Conservation (phyloP, 2,329 filamentous ascomycete genomes). For the Cryphonectria parasitica region DNA sequence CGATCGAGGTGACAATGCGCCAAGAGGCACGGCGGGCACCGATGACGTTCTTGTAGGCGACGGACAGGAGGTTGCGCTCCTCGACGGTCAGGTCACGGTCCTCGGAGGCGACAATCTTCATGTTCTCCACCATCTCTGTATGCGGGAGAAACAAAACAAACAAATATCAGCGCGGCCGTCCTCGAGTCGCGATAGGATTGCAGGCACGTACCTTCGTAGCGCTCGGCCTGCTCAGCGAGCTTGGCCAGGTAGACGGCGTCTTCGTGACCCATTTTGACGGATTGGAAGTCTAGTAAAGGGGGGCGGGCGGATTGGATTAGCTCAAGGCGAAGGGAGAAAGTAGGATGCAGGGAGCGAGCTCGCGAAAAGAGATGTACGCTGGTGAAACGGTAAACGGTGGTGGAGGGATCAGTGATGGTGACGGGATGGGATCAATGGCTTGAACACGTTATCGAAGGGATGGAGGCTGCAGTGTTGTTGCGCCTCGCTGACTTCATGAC, state of each 20-base stretch:
- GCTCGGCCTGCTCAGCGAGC: constrained; percentile 99
- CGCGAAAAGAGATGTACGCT: constrained; percentile 18
- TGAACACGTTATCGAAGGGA: constrained; percentile 30
- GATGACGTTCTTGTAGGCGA: constrained; percentile 99
- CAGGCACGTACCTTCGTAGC: constrained; percentile 85
- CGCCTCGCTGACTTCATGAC: constrained; percentile 38
- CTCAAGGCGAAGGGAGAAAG: constrained; percentile 24
- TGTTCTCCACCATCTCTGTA: constrained; percentile 99
- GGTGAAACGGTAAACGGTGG: constrained; percentile 25
- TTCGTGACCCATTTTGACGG: constrained; percentile 93
- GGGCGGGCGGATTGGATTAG: constrained; percentile 32
- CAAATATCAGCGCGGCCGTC: constrained; percentile 29
- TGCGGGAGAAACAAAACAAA: background rate
- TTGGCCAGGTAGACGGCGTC: constrained; percentile 99
- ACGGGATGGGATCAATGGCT: constrained; percentile 31
- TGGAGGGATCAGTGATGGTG: constrained; percentile 33
- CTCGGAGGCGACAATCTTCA: constrained; percentile 96
- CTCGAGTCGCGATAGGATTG: constrained; percentile 17
- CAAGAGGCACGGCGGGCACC: constrained; percentile 95
- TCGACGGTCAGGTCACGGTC: constrained; percentile 84
- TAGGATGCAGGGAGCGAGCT: constrained; percentile 29
- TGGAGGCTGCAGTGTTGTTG: constrained; percentile 28
- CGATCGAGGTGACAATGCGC: constrained; percentile 98
- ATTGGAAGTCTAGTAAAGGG: constrained; percentile 35
- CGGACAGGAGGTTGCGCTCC: constrained; percentile 95